phyloP scores from a whole-genome alignment of 2,329 filamentous ascomycete species.

The Grosmannia huntii region DNA sequence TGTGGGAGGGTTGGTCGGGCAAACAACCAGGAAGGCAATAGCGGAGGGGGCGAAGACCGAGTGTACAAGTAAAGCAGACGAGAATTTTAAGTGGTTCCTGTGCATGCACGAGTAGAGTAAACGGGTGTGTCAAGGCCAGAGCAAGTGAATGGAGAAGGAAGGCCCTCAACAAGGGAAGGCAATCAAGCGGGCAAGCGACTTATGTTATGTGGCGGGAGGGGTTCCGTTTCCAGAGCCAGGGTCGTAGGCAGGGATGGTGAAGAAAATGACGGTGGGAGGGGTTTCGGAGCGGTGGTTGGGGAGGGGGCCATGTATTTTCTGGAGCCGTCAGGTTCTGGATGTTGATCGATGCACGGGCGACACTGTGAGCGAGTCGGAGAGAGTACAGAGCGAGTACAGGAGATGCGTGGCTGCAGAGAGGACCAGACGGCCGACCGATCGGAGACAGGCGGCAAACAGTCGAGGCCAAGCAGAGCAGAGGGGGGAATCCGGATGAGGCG shows the following conservation, averaged over 20 bases:
- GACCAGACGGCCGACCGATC: not conserved
- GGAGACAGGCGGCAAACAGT: not conserved
- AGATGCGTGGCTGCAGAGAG: not conserved
- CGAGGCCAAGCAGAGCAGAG: not conserved
- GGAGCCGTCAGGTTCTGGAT: conserved; percentile 1
- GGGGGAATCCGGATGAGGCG: not conserved
- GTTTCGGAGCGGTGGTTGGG: conserved; percentile 5
- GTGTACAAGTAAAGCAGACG: not conserved
- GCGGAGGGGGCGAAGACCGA: not conserved
- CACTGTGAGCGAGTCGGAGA: not conserved
- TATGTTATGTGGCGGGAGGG: not conserved
- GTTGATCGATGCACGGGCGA: not conserved
- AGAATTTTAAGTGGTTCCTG: conserved; percentile 1
- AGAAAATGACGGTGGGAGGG: conserved; percentile 2
- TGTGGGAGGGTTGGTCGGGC: not conserved
- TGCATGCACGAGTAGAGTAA: not conserved
- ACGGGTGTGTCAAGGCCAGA: not conserved
- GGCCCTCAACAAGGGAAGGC: not conserved
- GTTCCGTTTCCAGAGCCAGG: not conserved
- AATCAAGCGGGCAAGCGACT: not conserved
- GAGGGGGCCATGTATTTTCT: not conserved
- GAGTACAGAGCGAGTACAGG: not conserved
- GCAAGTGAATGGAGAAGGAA: not conserved
- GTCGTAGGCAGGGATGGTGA: conserved; percentile 1
- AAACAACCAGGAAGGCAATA: not conserved